Evolutionary conservation across 208 protist species (phyloP).

Genomic region (Crithidia bombi): DNA sequence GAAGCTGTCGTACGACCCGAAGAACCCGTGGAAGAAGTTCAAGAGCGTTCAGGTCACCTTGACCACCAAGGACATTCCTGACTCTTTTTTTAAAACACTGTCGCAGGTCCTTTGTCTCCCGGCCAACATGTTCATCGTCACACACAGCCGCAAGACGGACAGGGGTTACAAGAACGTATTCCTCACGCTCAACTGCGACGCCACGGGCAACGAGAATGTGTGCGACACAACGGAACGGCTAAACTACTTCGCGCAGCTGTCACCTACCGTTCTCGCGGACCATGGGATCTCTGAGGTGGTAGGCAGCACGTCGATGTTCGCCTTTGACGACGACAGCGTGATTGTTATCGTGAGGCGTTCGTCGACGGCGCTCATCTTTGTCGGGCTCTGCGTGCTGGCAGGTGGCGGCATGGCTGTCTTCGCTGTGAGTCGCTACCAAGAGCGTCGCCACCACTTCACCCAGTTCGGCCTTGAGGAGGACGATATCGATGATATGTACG

Average conservation of each 20-base stretch:
- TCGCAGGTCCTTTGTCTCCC: conserved; percentile 62
- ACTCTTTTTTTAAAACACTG: conserved; percentile 33
- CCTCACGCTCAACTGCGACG: conserved; percentile 65
- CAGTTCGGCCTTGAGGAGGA: conserved; percentile 77
- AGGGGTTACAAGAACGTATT: conserved; percentile 47
- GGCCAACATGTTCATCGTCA: conserved; percentile 37
- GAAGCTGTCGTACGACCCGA: conserved; percentile 27
- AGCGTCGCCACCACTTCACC: conserved; percentile 75
- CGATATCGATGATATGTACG: conserved; percentile 87
- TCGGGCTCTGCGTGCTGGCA: conserved; percentile 11
- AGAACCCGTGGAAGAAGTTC: conserved; percentile 45
- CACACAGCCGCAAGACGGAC: conserved; percentile 36
- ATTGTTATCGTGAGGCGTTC: neutral
- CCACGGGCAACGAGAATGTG: conserved; percentile 13
- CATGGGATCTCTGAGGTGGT: conserved; percentile 32
- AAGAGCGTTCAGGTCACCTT: conserved; percentile 53
- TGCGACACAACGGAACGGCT: conserved; percentile 65
- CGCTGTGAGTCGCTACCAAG: conserved; percentile 66
- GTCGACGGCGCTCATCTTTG: conserved; percentile 6
- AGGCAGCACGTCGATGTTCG: conserved; percentile 28
- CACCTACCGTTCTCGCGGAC: neutral
- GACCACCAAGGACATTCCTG: conserved; percentile 21
- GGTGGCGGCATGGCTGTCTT: conserved; percentile 47
- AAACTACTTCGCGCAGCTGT: conserved; percentile 52
- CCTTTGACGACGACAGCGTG: conserved; percentile 29